Evolutionary conservation across 768 basidiomycete genomes (phyloP).

Genomic region (Tylopilus rubrobrunneus): DNA sequence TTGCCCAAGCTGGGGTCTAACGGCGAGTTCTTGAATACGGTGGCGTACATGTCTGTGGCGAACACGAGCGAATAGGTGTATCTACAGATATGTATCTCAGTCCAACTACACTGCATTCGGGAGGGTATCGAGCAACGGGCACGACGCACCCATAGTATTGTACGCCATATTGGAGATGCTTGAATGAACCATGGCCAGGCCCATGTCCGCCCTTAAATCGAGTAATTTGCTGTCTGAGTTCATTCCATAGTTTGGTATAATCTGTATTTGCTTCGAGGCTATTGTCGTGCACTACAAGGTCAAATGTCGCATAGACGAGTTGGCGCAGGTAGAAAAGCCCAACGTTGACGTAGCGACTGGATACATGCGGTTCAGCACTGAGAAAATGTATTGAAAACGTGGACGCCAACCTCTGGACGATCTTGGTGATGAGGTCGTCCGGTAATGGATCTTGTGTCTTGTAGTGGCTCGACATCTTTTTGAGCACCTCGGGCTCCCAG

Average conservation of each 20-base stretch:
- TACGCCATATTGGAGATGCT: slow-evolving; percentile 69
- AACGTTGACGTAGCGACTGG: slow-evolving; percentile 69
- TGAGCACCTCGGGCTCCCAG: slow-evolving; percentile 74
- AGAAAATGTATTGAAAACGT: background rate
- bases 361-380: background rate
- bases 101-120: background rate
- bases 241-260: slow-evolving; percentile 77
- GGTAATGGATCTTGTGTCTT: slow-evolving; percentile 67
- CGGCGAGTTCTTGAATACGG: slow-evolving; percentile 75
- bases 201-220: slow-evolving; percentile 39
- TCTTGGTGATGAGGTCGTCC: slow-evolving; percentile 63
- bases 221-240: slow-evolving; percentile 60
- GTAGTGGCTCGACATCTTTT: slow-evolving; percentile 74
- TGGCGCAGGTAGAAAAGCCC: slow-evolving; percentile 68
- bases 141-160: slow-evolving; percentile 54
- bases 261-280: slow-evolving; percentile 49
- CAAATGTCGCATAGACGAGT: slow-evolving; percentile 56
- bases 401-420: slow-evolving; percentile 59
- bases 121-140: background rate
- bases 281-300: slow-evolving; percentile 15
- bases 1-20: slow-evolving; percentile 62
- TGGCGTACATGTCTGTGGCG: slow-evolving; percentile 55
- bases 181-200: slow-evolving; percentile 37
- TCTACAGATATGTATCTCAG: slow-evolving; percentile 25
- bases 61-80: slow-evolving; percentile 72